Evolutionary conservation across 768 basidiomycete genomes (phyloP).

Genomic region (Collybiopsis luxurians): DNA sequence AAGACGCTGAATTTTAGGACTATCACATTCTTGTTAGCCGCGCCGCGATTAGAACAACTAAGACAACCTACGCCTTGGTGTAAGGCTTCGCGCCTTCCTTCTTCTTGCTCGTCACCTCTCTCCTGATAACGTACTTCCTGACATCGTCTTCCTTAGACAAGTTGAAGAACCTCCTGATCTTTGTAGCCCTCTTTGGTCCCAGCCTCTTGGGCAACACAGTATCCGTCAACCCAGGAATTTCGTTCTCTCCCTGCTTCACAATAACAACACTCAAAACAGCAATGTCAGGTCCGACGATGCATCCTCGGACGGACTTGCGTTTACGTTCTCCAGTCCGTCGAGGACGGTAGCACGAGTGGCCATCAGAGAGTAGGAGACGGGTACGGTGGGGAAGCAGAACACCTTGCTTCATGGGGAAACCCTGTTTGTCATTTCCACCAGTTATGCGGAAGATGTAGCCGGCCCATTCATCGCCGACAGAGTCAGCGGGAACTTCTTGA

Average conservation of each 20-base stretch:
- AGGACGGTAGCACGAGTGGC: conserved; percentile 96
- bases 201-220: conserved; percentile 90
- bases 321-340: conserved; percentile 94
- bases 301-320: conserved; percentile 98
- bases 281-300: conserved; percentile 97
- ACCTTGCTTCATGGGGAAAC: conserved; percentile 99
- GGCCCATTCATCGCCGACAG: conserved; percentile 93
- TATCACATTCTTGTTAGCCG: conserved; percentile 22
- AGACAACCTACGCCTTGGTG: conserved; percentile 83
- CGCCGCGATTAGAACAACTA: background rate
- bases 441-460: conserved; percentile 97
- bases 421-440: conserved; percentile 98
- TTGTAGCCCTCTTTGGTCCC: conserved; percentile 96
- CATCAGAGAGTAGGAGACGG: conserved; percentile 88
- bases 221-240: conserved; percentile 92
- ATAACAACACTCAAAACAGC: conserved; percentile 91
- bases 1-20: conserved; percentile 96
- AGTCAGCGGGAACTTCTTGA: conserved; percentile 90
- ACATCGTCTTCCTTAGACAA: conserved; percentile 98
- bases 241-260: conserved; percentile 92
- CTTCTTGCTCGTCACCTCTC: conserved; percentile 88
- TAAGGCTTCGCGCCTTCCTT: conserved; percentile 91
- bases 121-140: conserved; percentile 91
- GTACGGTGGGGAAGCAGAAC: conserved; percentile 94
- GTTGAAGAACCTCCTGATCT: conserved; percentile 98